Base-by-base conservation (phyloP, 148 eudicot species). In the Hydrangea macrophylla region DNA sequence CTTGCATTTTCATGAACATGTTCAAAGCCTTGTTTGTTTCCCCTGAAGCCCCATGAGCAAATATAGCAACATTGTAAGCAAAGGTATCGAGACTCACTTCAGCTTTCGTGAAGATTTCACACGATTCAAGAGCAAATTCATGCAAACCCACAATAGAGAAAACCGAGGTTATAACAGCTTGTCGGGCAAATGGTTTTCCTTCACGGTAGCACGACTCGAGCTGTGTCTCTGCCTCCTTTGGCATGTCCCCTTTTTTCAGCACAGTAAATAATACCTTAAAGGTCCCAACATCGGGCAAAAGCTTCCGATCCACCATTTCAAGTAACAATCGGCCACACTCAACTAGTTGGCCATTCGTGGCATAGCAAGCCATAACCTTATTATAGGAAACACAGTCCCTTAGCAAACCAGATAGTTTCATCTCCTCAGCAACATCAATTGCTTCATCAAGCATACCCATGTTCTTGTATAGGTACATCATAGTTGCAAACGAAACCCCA, bases 361-460 rank as follows among this genome's bases (percentile, higher is more conserved):
- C 90, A 80, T 79, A 85, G 75, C 92, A 89, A 4, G 92, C 83
- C 92, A 92, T 89, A 45, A 81, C 84, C 72, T 87, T 85, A n/a
- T 81, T 81, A 59, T 73, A 87, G 11, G 92, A 73, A 10, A 71
- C 66, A 64, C 78, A 78, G 44, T 89, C 91, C 24, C 62, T 78
- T 32, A 89, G 61, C 35, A 85, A 79, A 71, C 86, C 89, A 1
- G 88, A 86, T 62, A 69, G 69, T 76, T 80, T 84, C 92, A 89
- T 92, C 76, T 92, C 88, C 48, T 76, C 84, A 9, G 96, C 98
- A 60, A 89, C 69, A 28, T 81, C 86, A 44, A 80, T 72, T 64
- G 98, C 90, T 75, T 87, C 86, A 60, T 92, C 96, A 64, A 87
- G 85, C 92, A 83, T 82, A 32, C 92, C 96, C 90, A 89, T 80